phyloP scores from a whole-genome alignment of 495 filamentous ascomycete species.

The Neurospora hispaniola region DNA sequence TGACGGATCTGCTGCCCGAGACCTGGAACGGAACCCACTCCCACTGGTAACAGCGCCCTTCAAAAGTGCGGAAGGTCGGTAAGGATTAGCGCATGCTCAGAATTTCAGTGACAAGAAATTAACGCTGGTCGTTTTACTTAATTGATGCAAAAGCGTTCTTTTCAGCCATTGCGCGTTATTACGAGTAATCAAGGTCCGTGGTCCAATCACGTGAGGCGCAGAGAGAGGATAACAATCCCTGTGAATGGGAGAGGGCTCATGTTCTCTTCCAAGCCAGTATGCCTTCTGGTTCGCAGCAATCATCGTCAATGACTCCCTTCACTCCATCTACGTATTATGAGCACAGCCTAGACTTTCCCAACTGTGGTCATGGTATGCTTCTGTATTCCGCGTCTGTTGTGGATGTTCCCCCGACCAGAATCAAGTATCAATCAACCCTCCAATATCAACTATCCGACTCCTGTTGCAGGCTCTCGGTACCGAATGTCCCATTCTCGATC shows the following conservation, averaged over 20 bases:
- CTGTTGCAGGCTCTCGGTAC: conserved; percentile 21
- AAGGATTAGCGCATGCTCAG: neutral
- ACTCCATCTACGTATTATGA: neutral
- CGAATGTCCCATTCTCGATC: conserved; percentile 63
- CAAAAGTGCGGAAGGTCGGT: neutral
- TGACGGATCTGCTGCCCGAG: neutral
- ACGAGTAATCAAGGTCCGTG: neutral
- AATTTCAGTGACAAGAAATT: neutral
- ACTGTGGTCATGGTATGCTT: neutral
- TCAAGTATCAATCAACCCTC: neutral
- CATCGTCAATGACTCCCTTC: neutral
- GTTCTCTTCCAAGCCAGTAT: conserved; percentile 1
- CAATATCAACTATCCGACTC: neutral
- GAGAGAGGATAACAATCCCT: conserved; percentile 1
- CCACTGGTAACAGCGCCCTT: neutral
- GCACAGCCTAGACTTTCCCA: neutral
- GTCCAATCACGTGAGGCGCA: conserved; percentile 8
- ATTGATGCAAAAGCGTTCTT: neutral
- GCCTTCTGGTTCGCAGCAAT: conserved; percentile 9
- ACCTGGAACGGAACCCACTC: neutral
- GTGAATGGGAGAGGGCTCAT: neutral
- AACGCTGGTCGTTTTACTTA: neutral
- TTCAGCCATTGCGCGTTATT: neutral
- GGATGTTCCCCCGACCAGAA: neutral
- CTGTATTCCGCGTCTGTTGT: neutral